A percentile compares a stretch with the other conserved stretches of the same genome.
phyloP scores from a whole-genome alignment of 176 grass and related monocot genomes.

The Leersia perrieri region DNA sequence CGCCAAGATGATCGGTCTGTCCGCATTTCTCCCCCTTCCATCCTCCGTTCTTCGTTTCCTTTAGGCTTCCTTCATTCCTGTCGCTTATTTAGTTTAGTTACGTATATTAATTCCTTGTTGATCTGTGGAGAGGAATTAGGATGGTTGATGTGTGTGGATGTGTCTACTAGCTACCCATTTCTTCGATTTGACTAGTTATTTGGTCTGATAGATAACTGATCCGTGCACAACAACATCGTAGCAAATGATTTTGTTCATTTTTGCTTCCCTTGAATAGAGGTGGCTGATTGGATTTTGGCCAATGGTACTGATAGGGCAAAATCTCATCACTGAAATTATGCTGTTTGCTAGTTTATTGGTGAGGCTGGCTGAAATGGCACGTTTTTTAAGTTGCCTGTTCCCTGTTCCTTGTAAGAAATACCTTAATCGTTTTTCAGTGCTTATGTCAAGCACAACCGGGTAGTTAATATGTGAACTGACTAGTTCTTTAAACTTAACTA shows the following conservation, averaged over 20 bases:
- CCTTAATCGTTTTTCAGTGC: not conserved
- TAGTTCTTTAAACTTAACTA: not conserved
- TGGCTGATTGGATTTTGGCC: not conserved
- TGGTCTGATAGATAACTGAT: not conserved
- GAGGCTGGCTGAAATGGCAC: not conserved
- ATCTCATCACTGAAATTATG: not conserved
- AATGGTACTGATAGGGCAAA: not conserved
- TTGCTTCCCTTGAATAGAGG: not conserved
- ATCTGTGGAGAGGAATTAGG: conserved; percentile 1
- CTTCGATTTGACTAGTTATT: not conserved
- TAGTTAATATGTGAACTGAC: not conserved
- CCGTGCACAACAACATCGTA: not conserved
- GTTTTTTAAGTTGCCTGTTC: not conserved
- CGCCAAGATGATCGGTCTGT: conserved; percentile 80
- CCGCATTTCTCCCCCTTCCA: not conserved
- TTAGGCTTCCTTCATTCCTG: not conserved
- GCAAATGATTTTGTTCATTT: not conserved
- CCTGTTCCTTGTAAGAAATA: not conserved
- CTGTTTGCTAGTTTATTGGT: not conserved
- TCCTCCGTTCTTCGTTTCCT: no score
- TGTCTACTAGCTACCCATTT: not conserved
- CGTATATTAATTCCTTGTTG: not conserved
- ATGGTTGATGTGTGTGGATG: not conserved
- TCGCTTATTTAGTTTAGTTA: not conserved
- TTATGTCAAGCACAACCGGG: not conserved